These are phyloP conservation scores for Neurospora hispaniola DNA, from an alignment of 495 filamentous ascomycete species.

Conservation along the genomic window DNA sequence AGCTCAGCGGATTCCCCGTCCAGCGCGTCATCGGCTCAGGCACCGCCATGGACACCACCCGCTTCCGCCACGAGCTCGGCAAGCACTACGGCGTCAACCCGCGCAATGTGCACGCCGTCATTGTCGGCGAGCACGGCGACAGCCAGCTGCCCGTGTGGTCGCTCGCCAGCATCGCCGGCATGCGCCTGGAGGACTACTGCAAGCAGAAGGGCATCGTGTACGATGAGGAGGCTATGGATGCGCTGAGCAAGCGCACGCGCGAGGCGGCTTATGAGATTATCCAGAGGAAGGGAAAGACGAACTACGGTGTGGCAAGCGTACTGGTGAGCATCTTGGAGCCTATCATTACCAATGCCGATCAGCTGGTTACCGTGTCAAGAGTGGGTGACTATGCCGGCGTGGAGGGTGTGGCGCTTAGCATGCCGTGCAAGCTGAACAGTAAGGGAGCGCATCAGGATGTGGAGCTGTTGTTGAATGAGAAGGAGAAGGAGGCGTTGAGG, in stretches of 20 bases:
- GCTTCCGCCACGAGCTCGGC: constrained; percentile 24
- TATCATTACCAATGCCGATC: constrained; percentile 20
- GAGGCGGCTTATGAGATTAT: constrained; percentile 45
- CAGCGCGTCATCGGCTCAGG: constrained; percentile 24
- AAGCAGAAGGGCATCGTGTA: constrained; percentile 12
- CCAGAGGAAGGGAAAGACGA: constrained; percentile 48
- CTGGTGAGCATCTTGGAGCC: constrained; percentile 20
- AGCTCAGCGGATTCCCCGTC: constrained; percentile 19
- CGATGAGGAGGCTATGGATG: constrained; percentile 15
- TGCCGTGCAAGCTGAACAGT: constrained; percentile 24
- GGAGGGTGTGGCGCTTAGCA: constrained; percentile 20
- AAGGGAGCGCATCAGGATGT: constrained; percentile 18
- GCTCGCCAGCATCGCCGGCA: constrained; percentile 20
- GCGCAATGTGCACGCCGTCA: constrained; percentile 22
- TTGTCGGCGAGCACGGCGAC: constrained; percentile 25
- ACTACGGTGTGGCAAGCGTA: constrained; percentile 45
- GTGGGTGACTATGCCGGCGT: constrained; percentile 22
- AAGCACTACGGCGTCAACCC: constrained; percentile 20
- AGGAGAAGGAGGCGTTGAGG: constrained; percentile 19
- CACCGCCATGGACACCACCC: constrained; percentile 24
- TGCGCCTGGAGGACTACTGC: constrained; percentile 21
- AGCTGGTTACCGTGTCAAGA: constrained; percentile 19
- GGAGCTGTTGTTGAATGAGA: constrained; percentile 14
- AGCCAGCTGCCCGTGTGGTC: constrained; percentile 24
- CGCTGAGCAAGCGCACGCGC: constrained; percentile 11